Conservation (phyloP, 2,329 filamentous ascomycete species). For the Ascochyta koolunga region DNA sequence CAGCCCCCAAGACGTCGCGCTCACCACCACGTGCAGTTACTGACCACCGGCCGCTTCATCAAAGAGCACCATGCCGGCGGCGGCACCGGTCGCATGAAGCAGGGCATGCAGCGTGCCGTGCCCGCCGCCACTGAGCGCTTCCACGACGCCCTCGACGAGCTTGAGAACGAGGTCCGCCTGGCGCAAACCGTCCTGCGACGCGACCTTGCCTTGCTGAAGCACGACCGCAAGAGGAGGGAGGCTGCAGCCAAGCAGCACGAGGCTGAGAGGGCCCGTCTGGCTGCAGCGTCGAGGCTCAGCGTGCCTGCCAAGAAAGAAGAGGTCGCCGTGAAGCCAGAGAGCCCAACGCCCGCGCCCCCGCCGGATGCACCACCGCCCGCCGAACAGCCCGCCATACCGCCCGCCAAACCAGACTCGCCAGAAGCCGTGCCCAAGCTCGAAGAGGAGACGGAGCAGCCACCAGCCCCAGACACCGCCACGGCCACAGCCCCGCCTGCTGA, state of each 20-base stretch:
- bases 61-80: constrained; percentile 47
- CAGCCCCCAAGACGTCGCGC: constrained; percentile 7
- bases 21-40: constrained; percentile 41
- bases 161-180: constrained; percentile 53
- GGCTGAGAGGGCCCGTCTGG: constrained; percentile 40
- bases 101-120: constrained; percentile 47
- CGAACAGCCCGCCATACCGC: constrained; percentile 8
- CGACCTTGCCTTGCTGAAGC: constrained; percentile 46
- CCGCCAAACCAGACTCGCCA: constrained; percentile 10
- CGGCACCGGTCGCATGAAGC: constrained; percentile 38
- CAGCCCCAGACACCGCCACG: constrained; percentile 23
- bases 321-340: constrained; percentile 20
- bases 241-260: constrained; percentile 40
- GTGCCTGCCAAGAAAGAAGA: constrained; percentile 12
- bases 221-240: constrained; percentile 45
- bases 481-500: constrained; percentile 26
- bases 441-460: constrained; percentile 18
- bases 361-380: constrained; percentile 11
- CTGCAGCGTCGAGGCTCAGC: constrained; percentile 34
- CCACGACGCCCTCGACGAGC: constrained; percentile 58
- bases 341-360: constrained; percentile 16
- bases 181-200: constrained; percentile 45
- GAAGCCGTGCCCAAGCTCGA: constrained; percentile 22
- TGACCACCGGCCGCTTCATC: constrained; percentile 54
- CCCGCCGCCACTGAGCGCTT: constrained; percentile 52